Percentiles rank a stretch among this genome's conserved stretches.
Conservation (phyloP, 768 basidiomycete species). For the Tulasnella sp. region DNA sequence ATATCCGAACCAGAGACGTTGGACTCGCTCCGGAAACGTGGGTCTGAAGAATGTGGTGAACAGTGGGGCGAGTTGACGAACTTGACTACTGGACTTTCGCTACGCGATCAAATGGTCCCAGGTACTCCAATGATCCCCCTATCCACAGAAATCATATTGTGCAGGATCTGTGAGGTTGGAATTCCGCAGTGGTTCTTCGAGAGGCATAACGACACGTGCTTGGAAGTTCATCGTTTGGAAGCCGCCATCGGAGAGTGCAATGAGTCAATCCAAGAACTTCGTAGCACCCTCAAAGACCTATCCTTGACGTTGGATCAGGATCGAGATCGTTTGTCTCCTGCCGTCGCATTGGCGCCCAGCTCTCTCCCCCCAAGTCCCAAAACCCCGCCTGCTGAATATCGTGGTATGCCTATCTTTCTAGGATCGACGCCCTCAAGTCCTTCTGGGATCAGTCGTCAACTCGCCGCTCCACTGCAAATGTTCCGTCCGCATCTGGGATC, state of each 20-base stretch:
- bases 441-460: background rate
- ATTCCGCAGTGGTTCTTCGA: conserved; percentile 99
- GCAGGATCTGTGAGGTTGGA: conserved; percentile 94
- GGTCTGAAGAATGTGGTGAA: too few relatives aligned
- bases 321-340: background rate
- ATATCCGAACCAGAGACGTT: conserved; percentile 17
- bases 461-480: conserved; percentile 64
- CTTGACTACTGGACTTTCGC: conserved; percentile 14
- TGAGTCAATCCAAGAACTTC: conserved; percentile 80
- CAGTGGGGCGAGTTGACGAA: background rate
- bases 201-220: conserved; percentile 99
- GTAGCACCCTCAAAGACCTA: conserved; percentile 75
- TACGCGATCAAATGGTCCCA: conserved; percentile 27
- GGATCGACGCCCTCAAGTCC: conserved; percentile 27
- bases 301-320: conserved; percentile 39
- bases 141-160: conserved; percentile 73
- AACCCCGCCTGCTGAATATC: conserved; percentile 57
- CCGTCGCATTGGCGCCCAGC: background rate
- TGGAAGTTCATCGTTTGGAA: conserved; percentile 89
- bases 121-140: conserved; percentile 57
- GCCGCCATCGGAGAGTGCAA: conserved; percentile 91
- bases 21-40: background rate
- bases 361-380: conserved; percentile 36
- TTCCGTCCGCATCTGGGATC: conserved; percentile 43
- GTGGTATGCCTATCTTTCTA: conserved; percentile 73